Conservation (phyloP, 2,329 filamentous ascomycete species). For the Paecilomyces niveus region DNA sequence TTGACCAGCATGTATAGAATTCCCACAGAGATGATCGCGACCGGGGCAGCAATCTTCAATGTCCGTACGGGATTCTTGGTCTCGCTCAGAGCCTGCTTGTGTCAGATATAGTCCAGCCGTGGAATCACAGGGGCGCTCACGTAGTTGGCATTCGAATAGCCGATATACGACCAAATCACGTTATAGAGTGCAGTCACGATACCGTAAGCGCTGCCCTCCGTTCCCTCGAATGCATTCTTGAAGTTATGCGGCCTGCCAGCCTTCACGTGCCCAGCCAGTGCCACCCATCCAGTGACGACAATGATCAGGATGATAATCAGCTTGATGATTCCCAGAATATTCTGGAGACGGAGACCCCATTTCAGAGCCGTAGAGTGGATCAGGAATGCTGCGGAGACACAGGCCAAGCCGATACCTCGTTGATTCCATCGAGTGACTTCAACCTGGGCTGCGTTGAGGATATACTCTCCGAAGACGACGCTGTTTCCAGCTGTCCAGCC, state of each 20-base stretch:
- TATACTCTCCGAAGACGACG: slow-evolving; percentile 47
- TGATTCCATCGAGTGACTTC: slow-evolving; percentile 44
- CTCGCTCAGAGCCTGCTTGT: slow-evolving; percentile 41
- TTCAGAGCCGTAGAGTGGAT: slow-evolving; percentile 42
- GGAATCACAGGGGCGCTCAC: slow-evolving; percentile 23
- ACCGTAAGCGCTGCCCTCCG: slow-evolving; percentile 32
- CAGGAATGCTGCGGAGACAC: slow-evolving; percentile 42
- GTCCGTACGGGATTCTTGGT: slow-evolving; percentile 53
- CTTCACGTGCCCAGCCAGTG: slow-evolving; percentile 31
- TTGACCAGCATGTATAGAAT: slow-evolving; percentile 52
- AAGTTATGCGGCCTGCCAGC: slow-evolving; percentile 31
- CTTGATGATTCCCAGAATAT: slow-evolving; percentile 44
- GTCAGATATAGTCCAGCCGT: slow-evolving; percentile 7
- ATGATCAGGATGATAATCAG: slow-evolving; percentile 44
- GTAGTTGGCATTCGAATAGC: slow-evolving; percentile 58
- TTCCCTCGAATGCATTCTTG: slow-evolving; percentile 31
- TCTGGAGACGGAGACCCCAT: slow-evolving; percentile 43
- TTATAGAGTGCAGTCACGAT: slow-evolving; percentile 55
- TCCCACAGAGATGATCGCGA: slow-evolving; percentile 49
- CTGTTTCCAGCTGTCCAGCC: slow-evolving; percentile 49
- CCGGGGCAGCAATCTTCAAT: slow-evolving; percentile 49
- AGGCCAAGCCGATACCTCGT: slow-evolving; percentile 41
- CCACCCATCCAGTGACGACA: slow-evolving; percentile 36
- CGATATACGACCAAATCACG: slow-evolving; percentile 55
- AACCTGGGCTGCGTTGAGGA: slow-evolving; percentile 40